phyloP scores from a whole-genome alignment of 1,284 basidiomycete genomes.

The Inonotus obliquus region DNA sequence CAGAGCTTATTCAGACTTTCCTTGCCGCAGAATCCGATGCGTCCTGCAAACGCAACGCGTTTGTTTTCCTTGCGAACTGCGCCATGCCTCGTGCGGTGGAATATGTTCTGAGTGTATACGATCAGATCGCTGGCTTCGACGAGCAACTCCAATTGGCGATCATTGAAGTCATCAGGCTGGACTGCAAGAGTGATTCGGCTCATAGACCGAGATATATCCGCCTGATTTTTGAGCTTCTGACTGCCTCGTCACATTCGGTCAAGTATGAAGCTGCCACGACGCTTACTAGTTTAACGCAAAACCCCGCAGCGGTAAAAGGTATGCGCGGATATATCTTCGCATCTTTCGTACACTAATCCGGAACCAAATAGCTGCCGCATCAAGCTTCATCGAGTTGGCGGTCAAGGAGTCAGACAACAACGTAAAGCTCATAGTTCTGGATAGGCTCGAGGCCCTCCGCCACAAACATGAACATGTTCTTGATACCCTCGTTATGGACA shows the following conservation, averaged over 20 bases:
- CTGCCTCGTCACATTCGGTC: constrained; percentile 88
- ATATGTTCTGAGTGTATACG: constrained; percentile 84
- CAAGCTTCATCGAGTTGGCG: constrained; percentile 86
- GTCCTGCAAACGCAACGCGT: constrained; percentile 96
- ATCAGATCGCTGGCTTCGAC: constrained; percentile 82
- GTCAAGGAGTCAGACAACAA: constrained; percentile 99
- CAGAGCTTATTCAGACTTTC: constrained; percentile 96
- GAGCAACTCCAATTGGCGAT: constrained; percentile 95
- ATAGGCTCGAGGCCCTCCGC: constrained; percentile 83
- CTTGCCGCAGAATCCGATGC: constrained; percentile 95
- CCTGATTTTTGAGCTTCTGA: constrained; percentile 92
- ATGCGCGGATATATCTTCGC: constrained; percentile 11
- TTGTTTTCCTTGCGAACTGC: constrained; percentile 89
- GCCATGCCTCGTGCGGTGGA: constrained; percentile 90
- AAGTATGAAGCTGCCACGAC: constrained; percentile 98
- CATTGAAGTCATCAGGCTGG: constrained; percentile 91
- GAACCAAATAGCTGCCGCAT: constrained; percentile 69
- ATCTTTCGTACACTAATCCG: too few relatives aligned
- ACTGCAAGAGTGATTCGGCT: constrained; percentile 81
- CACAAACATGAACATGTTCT: constrained; percentile 89
- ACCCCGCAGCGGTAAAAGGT: constrained; percentile 95
- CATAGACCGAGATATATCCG: constrained; percentile 88
- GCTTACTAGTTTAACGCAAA: constrained; percentile 92
- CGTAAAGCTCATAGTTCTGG: constrained; percentile 97
- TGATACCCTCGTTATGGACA: constrained; percentile 93